Evolutionary conservation across 805 yeast genomes (phyloP), one percentile per base, ranked within the genome.

Genomic region (Ogataea nonfermentans): DNA sequence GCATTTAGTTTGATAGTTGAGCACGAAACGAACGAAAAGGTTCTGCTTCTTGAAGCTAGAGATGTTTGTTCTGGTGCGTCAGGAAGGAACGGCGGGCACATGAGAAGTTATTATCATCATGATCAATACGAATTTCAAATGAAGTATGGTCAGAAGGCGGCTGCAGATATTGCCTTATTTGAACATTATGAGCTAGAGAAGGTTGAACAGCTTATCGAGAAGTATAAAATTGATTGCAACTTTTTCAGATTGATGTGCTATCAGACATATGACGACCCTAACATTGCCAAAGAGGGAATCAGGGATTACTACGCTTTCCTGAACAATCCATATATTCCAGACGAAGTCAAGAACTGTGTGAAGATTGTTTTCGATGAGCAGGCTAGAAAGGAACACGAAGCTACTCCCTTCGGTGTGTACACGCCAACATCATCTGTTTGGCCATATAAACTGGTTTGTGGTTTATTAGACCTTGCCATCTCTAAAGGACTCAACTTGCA

Each of bases 51-150:
- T 15, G 51, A 47, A 26, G 51, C 51, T 15, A 57, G 66, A 35
- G 68, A 67, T 31, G 53, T 56, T 3, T 62, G 63, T 33, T 63
- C 67, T 6, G 61, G 56, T 13, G 76, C 76, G 7, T 67, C 74
- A 2, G 76, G 74, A 6, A 56, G 76, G 39, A 71, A 71, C 36
- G 75, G 76, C 16, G 76, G 76, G 1, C 76, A 71, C 47, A 47
- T 72, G 34, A 65, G 68, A 32, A 71, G 73, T 15, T 53, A 43
- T 30, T 46, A 47, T 24, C 52, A 57, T 35, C 45, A 47, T 30
- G 41, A 35, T 11, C 56, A 55, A 17, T 30, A 44, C 14, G 35
- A 36, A 10, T 54, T 37, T 33, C 39, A 37, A 9, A 16, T 29
- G 12, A 36, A 44, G 35, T 48, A 45, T 27, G 55, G 64, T 37